Evolutionary conservation across 345 rosid species (phyloP), one percentile per base, ranked within the genome.

Genomic region (Erucastrum elatum): DNA sequence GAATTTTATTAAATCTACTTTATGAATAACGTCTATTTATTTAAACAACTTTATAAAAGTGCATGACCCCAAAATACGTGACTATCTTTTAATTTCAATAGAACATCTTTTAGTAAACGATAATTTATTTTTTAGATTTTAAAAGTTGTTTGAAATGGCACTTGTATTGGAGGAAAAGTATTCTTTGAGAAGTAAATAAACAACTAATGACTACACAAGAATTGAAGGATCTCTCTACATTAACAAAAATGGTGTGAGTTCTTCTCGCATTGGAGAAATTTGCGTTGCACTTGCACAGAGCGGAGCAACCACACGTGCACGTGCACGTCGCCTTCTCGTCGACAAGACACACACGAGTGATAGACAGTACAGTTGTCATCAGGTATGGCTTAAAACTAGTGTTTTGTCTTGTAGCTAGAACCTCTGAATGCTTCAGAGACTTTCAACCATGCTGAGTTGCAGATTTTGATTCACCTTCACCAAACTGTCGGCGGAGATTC

Each of bases 401-500:
- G 76, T 9, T 6, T 59, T 26, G 63, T 59, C 72, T 8, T 8
- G n/a, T 44, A 72, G 26, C 68, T 9, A 72, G 34, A 65, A 33
- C 65, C 46, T 61, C 78, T 49, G 16, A 0, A 4, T 49, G 46
- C 0, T 2, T 1, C 2, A 61, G 75, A 79, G 82, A 51, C 75
- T 74, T 59, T 68, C 41, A 11, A 59, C 55, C 31, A 44, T 10
- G 31, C 33, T 25, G 62, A 56, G 12, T 55, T 55, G 27, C 71
- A 37, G 67, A 78, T 76, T 78, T 68, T 41, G 66, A 35, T 49
- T 33, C 56, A 34, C 56, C 64, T 37, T 68, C 60, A 74, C 69
- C 58, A 69, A 74, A 75, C 76, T 75, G 80, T 80, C 83, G 83
- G 83, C 83, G 76, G 80, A 55, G 58, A 80, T 56, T 41, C 62